Percentiles rank a stretch among this genome's conserved stretches.
These are phyloP conservation scores for Blepharisma japonicum DNA, from an alignment of 73 alveolate species.

Conservation along the genomic window DNA sequence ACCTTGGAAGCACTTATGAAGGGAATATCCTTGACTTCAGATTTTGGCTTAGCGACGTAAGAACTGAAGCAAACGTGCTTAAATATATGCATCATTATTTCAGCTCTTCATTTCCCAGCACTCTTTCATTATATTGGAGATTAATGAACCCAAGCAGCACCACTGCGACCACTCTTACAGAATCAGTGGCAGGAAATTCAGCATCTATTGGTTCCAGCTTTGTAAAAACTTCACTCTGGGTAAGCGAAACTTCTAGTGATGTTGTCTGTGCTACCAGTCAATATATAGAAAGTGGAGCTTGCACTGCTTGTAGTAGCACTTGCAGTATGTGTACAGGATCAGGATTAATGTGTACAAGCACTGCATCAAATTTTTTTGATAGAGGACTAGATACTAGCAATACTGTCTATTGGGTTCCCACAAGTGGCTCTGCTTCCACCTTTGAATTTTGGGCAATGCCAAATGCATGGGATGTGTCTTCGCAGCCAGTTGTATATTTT, in stretches of 20 bases:
- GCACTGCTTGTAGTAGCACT: neutral
- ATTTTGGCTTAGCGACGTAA: neutral
- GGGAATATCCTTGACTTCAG: slow-evolving; percentile 5
- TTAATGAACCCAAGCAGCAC: neutral
- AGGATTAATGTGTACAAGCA: too few relatives aligned
- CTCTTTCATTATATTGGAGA: neutral
- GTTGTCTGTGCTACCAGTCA: neutral
- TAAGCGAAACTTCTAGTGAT: neutral
- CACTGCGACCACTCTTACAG: neutral
- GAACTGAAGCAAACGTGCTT: neutral
- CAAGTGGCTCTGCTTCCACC: neutral
- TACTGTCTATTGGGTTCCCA: neutral
- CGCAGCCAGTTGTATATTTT: neutral
- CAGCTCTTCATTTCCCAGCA: neutral
- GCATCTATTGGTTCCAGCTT: neutral
- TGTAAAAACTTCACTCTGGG: neutral
- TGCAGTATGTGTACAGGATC: neutral
- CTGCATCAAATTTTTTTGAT: too few relatives aligned
- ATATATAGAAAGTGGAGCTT: neutral
- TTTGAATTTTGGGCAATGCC: slow-evolving; percentile 9
- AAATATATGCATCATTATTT: neutral
- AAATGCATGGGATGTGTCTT: neutral
- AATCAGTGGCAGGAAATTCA: neutral
- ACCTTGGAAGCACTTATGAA: neutral
- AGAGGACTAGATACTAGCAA: neutral